phyloP scores from a whole-genome alignment of 2,329 filamentous ascomycete species.

The Chrysoporthe deuterocubensis region DNA sequence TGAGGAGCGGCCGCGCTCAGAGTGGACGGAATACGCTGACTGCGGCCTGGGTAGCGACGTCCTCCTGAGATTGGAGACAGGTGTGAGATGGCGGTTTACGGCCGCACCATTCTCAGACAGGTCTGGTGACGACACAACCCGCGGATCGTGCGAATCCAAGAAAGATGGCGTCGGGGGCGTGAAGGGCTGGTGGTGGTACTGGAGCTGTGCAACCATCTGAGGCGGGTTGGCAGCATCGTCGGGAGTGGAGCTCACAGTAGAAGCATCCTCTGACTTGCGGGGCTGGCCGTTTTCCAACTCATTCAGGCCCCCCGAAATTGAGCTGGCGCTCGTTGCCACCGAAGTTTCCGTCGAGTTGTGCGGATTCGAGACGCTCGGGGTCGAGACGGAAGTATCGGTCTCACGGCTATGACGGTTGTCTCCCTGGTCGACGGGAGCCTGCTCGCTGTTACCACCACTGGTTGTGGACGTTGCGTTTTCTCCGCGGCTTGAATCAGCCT shows the following conservation, averaged over 20 bases:
- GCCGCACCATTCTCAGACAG: slow-evolving; percentile 53
- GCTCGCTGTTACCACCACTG: slow-evolving; percentile 35
- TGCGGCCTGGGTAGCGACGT: slow-evolving; percentile 69
- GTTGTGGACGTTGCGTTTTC: slow-evolving; percentile 24
- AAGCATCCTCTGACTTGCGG: slow-evolving; percentile 47
- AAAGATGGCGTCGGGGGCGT: slow-evolving; percentile 48
- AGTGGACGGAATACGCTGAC: slow-evolving; percentile 76
- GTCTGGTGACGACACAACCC: slow-evolving; percentile 55
- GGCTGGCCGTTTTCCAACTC: slow-evolving; percentile 49
- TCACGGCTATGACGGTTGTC: slow-evolving; percentile 55
- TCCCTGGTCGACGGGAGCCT: slow-evolving; percentile 41
- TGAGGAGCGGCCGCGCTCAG: slow-evolving; percentile 72
- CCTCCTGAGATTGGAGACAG: slow-evolving; percentile 57
- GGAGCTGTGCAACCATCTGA: slow-evolving; percentile 59
- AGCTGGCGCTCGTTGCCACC: slow-evolving; percentile 60
- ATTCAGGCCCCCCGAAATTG: slow-evolving; percentile 52
- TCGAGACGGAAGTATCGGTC: slow-evolving; percentile 55
- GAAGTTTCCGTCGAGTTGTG: slow-evolving; percentile 57
- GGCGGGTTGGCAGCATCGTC: slow-evolving; percentile 48
- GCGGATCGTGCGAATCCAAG: slow-evolving; percentile 44
- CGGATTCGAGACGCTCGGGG: slow-evolving; percentile 53
- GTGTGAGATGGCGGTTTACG: slow-evolving; percentile 67
- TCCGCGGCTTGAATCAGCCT: slow-evolving; percentile 34
- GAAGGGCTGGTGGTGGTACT: slow-evolving; percentile 62
- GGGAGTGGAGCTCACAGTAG: slow-evolving; percentile 54